Base-by-base conservation (phyloP, 2,329 filamentous ascomycete genomes). In the Aspergillus felis region DNA sequence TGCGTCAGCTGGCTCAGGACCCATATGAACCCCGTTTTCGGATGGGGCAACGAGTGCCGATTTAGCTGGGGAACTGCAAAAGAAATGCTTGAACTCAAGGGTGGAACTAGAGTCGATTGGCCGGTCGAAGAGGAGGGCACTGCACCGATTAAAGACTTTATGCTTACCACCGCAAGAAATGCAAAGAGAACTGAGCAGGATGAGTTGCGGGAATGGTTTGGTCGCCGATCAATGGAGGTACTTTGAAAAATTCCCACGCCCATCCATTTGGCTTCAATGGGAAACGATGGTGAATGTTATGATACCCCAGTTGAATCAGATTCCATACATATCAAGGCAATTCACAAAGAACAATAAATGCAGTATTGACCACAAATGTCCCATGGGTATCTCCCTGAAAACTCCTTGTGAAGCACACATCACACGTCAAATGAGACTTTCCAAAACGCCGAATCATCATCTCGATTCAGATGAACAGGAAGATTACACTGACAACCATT, bases 41-140 rank as follows among this genome's bases (percentile, higher is more conserved):
- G 94, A 14, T 99, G 94, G 93, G 92, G 93, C 0, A 84, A 84
- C 25, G 92, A 97, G 76, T 96, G 91, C 71, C 83, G 94, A 4
- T 97, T 97, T 70, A 96, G 92, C 69, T 99, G 94, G 94, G 90
- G 89, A 0, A 97, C 94, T 0, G 90, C 90, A 1, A 97, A 95
- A 77, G 92, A 97, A 68, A 84, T 97, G 85, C 78, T 99, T 3
- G 92, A 97, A 64, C 78, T 80, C n/a, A 91, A 89, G 72, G 80
- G 79, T 25, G 85, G 84, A 3, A 82, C 89, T 54, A 87, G 83
- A 70, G 88, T 96, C 0, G 91, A 96, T 49, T 97, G 93, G 93
- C 91, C 92, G 0, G 81, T 78, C 12, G 85, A 87, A 4, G 88
- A 92, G 22, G 87, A 91, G 35, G 84, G 88, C 54, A 7, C 32